A percentile compares a stretch with the other conserved stretches of the same genome.
These are phyloP conservation scores for Xanthoconium purpureum DNA, from an alignment of 768 basidiomycete genomes.

Conservation along the genomic window DNA sequence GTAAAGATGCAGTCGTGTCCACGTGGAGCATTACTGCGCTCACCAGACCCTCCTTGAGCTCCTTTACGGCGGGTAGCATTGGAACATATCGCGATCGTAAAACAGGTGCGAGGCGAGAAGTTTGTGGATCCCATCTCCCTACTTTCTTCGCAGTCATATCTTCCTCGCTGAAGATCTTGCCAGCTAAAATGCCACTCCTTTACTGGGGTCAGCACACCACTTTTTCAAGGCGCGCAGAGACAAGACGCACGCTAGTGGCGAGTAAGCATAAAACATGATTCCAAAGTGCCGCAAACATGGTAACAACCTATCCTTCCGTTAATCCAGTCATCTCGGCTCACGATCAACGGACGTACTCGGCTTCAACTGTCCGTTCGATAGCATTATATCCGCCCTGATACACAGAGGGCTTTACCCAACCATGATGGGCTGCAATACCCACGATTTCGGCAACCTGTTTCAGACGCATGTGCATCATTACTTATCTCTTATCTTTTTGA, in stretches of 20 bases:
- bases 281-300: constrained; percentile 42
- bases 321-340: neutral
- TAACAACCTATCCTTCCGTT: constrained; percentile 27
- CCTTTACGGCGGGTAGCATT: constrained; percentile 9
- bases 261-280: constrained; percentile 36
- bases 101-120: neutral
- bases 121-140: constrained; percentile 18
- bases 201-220: neutral
- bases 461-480: neutral
- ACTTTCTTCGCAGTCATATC: constrained; percentile 8
- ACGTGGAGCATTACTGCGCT: neutral
- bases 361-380: constrained; percentile 39
- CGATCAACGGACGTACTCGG: constrained; percentile 21
- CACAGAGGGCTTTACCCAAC: constrained; percentile 47
- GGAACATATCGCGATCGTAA: constrained; percentile 12
- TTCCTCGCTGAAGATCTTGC: constrained; percentile 11
- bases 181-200: constrained; percentile 16
- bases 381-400: constrained; percentile 52
- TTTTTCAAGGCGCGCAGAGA: neutral
- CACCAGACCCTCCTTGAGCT: constrained; percentile 14
- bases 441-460: constrained; percentile 44
- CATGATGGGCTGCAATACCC: constrained; percentile 39
- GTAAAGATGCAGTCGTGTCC: neutral
- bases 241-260: constrained; percentile 11
- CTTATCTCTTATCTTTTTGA: neutral